Base-by-base conservation (phyloP, 1,284 basidiomycete species). In the Farysia itapuensis region DNA sequence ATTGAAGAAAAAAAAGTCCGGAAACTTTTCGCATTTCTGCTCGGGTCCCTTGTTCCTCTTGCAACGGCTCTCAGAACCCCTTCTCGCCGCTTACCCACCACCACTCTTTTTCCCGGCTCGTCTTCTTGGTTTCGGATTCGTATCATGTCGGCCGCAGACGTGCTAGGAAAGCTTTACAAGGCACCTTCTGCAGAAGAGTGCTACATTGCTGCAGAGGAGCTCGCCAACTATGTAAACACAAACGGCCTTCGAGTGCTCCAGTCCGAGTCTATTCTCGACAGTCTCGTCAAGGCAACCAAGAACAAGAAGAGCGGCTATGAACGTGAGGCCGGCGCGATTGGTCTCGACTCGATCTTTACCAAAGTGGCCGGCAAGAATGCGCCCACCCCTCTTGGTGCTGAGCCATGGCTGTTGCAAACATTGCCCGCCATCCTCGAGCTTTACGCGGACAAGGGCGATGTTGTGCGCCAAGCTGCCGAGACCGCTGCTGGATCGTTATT, bases 371-470 rank as follows among this genome's bases (percentile, higher is more conserved):
- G 70, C 24, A 74, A 73, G 59, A 75, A 78, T 32, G 67, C 77
- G 86, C 90, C 75, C 85, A 88, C 68, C 43, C 76, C 71, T 24
- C 77, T 64, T 29, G 84, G 92, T 25, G 80, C 82, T 38, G 90
- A 86, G 47, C 90, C 91, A n/a, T 81, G 90, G 58, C 82, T 96
- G 24, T 81, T 96, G 15, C 82, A 86, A 4, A 86, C 86, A 18
- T 84, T 98, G 36, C 83, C 89, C 11, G 77, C 84, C 39, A 79
- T 97, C 34, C 86, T 91, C 74, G 89, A 91, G 59, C 81, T 93
- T 35, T 87, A 89, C 77, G 88, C 90, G 82, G 94, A 98, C 79
- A 96, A 96, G 79, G 90, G 90, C 51, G 89, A 94, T 57, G 89
- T 93, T 30, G 90, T 96, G 44, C 85, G 90, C 54, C 79, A 81